Conservation (phyloP, 2,329 filamentous ascomycete species). For the Aureobasidium lini region DNA sequence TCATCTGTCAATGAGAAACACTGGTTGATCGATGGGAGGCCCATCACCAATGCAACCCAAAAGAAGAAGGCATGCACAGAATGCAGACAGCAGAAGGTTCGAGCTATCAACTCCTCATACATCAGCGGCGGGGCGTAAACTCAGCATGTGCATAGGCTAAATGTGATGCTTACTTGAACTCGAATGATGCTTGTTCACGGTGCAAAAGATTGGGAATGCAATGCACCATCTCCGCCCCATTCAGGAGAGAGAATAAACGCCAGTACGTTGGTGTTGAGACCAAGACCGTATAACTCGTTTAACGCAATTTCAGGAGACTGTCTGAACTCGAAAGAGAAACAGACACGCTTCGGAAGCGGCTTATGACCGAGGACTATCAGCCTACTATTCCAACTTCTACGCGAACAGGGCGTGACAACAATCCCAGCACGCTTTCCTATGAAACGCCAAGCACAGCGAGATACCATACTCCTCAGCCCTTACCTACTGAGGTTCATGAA, state of each 20-base stretch:
- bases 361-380: background rate
- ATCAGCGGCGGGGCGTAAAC: background rate
- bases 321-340: constrained; percentile 2
- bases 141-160: background rate
- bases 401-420: background rate
- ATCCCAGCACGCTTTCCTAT: background rate
- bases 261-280: background rate
- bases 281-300: background rate
- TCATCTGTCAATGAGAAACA: too few relatives aligned
- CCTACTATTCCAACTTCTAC: background rate
- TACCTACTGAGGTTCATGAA: background rate
- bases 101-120: background rate
- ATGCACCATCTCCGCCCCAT: background rate
- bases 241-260: constrained; percentile 1
- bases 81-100: constrained; percentile 10
- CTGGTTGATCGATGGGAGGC: background rate
- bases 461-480: background rate
- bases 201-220: background rate
- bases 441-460: background rate
- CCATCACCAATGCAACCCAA: background rate
- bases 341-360: constrained; percentile 1
- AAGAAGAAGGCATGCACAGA: constrained; percentile 11
- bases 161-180: constrained; percentile 1
- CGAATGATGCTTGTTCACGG: background rate
- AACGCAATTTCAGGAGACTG: background rate